Evolutionary conservation across 2,329 filamentous ascomycete genomes (phyloP), one percentile per base, ranked within the genome.

Genomic region (Aschersonia sp.): DNA sequence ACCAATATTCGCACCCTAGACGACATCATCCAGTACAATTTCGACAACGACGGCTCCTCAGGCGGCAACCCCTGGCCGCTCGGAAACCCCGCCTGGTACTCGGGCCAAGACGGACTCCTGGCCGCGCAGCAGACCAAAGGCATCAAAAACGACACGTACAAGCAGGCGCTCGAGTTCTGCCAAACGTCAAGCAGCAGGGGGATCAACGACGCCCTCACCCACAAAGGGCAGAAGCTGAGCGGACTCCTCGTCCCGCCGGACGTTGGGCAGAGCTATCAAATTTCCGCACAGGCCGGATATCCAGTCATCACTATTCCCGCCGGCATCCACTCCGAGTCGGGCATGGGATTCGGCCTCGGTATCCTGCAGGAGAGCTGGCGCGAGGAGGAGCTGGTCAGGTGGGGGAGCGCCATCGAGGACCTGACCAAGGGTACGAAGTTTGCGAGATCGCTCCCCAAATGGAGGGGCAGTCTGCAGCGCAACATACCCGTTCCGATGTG

Each of bases 211-310:
- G 84, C 83, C 2, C 68, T 89, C 5, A 62, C 57, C 5, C 60
- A 71, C 53, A 61, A 68, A 29, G 66, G 65, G 4, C 61, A 58
- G 45, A 65, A 62, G 28, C 65, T 88, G 1, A 72, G 78, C 48
- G 84, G 75, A 2, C 67, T 89, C 2, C 68, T 89, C 1, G 80
- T 85, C 0, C 84, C 84, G 4, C 71, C 82, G 0, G 78, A 84
- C 56, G 79, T 83, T 3, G 83, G 74, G 0, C 80, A 85, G 59
- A 75, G 76, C 4, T 78, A 78, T 52, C 78, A 85, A 62, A 75
- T 85, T 50, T 80, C 82, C 0, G 84, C 85, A 0, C 82, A 88
- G 63, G 85, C 84, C 4, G 83, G 84, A 0, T 89, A 88, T 57
- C 84, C 84, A 0, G 72, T 85, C 58, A 70, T 88, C 46, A 85